Conservation (phyloP, 345 rosid genomes). For the Camelina laxa region DNA sequence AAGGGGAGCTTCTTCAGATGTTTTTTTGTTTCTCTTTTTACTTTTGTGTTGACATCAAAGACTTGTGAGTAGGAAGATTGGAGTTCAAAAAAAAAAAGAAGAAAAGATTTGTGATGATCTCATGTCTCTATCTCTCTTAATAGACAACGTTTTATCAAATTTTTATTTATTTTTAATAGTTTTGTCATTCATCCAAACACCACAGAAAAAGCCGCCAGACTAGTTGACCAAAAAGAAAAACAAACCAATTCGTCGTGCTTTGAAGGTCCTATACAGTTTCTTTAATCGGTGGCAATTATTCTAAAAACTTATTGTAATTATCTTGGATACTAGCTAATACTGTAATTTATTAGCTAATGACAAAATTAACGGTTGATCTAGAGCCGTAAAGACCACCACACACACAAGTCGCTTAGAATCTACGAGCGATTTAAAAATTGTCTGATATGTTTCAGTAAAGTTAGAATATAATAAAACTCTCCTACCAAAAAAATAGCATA, state of each 20-base stretch:
- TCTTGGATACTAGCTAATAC: neutral
- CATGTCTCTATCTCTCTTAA: neutral
- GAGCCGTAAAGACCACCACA: neutral
- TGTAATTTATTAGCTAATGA: slow-evolving; percentile 1
- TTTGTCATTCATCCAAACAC: too few species aligned
- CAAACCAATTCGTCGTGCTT: too few species aligned
- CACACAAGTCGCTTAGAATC: slow-evolving; percentile 41
- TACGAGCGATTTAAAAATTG: slow-evolving; percentile 23
- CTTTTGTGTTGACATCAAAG: slow-evolving; percentile 11
- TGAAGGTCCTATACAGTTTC: too few species aligned
- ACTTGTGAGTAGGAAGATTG: slow-evolving; percentile 13
- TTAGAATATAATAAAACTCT: neutral
- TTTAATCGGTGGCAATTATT: too few species aligned
- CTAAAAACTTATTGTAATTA: neutral
- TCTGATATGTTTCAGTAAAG: slow-evolving; percentile 33
- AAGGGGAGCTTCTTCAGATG: slow-evolving; percentile 21
- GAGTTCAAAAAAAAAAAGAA: too few species aligned
- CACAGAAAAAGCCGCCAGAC: too few species aligned
- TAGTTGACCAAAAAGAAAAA: too few species aligned
- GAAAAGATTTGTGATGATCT: neutral
- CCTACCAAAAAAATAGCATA: slow-evolving; percentile 23
- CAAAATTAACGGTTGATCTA: slow-evolving; percentile 10
- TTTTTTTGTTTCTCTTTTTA: neutral
- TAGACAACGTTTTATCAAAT: neutral
- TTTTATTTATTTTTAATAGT: too few species aligned